These are phyloP conservation scores for Mucor sp. DNA, from an alignment of 371 early-diverging fungal species.

Conservation along the genomic window DNA sequence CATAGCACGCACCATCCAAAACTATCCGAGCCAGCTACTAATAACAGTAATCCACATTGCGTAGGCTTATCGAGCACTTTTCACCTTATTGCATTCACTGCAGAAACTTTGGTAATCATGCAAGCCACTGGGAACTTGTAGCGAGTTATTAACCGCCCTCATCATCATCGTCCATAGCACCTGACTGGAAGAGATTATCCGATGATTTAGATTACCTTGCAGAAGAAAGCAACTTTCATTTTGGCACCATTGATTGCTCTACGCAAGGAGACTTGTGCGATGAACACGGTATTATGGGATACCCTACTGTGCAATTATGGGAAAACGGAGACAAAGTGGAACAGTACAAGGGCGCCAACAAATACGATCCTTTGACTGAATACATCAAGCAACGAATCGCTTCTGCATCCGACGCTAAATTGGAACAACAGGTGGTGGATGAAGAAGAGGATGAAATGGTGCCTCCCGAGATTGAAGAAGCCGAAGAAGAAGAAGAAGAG, in stretches of 20 bases:
- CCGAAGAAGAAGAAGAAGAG: background rate
- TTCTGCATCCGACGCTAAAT: background rate
- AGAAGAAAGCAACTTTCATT: conserved; percentile 51
- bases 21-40: background rate
- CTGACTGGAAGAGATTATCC: conserved; percentile 52
- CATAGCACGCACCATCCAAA: background rate
- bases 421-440: conserved; percentile 7
- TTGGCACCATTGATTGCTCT: conserved; percentile 81
- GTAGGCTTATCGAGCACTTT: conserved; percentile 47
- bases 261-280: conserved; percentile 68
- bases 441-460: background rate
- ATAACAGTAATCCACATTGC: background rate
- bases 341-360: conserved; percentile 24
- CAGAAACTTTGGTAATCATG: conserved; percentile 28
- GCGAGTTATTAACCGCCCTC: background rate
- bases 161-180: conserved; percentile 32
- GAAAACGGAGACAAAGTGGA: conserved; percentile 61
- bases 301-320: conserved; percentile 72
- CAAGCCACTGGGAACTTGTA: background rate
- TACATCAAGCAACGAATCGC: conserved; percentile 30
- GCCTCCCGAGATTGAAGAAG: background rate
- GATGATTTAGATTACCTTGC: conserved; percentile 33
- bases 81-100: conserved; percentile 44
- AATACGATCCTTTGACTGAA: conserved; percentile 22
- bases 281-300: conserved; percentile 55